These are phyloP conservation scores for Epichloe aotearoae DNA, from an alignment of 2,329 filamentous ascomycete species.

Conservation along the genomic window DNA sequence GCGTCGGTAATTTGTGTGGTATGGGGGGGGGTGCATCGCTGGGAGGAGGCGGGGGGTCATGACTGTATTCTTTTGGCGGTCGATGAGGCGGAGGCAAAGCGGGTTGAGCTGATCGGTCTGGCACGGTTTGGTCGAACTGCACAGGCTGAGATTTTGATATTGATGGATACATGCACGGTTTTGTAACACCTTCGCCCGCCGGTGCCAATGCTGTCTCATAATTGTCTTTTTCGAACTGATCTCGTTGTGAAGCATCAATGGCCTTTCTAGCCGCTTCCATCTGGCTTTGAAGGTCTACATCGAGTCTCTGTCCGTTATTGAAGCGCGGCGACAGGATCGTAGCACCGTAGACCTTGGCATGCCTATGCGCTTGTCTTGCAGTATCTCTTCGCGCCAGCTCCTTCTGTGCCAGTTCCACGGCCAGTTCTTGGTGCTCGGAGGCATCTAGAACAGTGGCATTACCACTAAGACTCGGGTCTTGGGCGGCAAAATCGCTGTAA, in stretches of 20 bases:
- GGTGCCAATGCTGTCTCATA: constrained; percentile 8
- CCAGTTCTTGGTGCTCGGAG: constrained; percentile 58
- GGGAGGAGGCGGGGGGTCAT: background rate
- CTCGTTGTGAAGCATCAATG: constrained; percentile 20
- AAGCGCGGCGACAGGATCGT: constrained; percentile 2
- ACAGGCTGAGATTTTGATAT: constrained; percentile 39
- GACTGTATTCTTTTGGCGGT: constrained; percentile 18
- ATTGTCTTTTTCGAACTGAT: background rate
- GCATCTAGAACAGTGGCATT: constrained; percentile 52
- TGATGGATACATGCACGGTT: constrained; percentile 42
- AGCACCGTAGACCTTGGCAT: constrained; percentile 21
- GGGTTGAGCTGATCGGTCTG: constrained; percentile 6
- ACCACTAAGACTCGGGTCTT: constrained; percentile 48
- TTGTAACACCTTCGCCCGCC: constrained; percentile 14
- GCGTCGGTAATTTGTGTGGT: constrained; percentile 16
- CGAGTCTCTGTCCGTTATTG: constrained; percentile 15
- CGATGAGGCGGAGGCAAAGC: constrained; percentile 18
- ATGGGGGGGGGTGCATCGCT: constrained; percentile 11
- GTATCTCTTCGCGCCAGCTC: constrained; percentile 58
- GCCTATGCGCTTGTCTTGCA: constrained; percentile 40
- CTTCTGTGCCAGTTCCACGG: constrained; percentile 60
- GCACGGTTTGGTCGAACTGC: constrained; percentile 23
- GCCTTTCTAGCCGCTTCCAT: constrained; percentile 39
- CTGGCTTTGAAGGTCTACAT: constrained; percentile 33
- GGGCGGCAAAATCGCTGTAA: constrained; percentile 36